Evolutionary conservation across 1,284 basidiomycete species (phyloP).

Genomic region (Porodaedalea pini): DNA sequence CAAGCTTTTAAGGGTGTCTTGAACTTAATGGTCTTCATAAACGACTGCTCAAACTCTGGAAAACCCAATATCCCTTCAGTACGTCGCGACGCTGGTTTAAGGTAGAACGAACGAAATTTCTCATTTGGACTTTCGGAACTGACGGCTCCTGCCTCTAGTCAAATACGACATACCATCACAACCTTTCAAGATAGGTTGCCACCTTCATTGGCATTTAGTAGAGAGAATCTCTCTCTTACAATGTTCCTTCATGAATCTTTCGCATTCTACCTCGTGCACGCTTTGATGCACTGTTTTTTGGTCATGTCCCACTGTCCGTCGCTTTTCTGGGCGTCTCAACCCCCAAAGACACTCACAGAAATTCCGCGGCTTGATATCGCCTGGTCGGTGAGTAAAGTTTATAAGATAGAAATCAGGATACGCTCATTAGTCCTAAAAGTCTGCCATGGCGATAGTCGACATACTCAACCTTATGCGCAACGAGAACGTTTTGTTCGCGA

Average conservation of each 20-base stretch:
- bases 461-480: neutral
- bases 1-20: constrained; percentile 9
- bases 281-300: constrained; percentile 7
- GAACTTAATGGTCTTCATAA: constrained; percentile 5
- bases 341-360: neutral
- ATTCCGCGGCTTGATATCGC: constrained; percentile 10
- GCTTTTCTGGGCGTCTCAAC: constrained; percentile 8
- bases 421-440: neutral
- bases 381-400: constrained; percentile 13
- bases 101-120: neutral
- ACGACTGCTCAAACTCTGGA: constrained; percentile 2
- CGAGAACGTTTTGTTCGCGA: neutral
- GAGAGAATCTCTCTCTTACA: constrained; percentile 2
- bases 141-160: neutral
- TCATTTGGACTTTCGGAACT: neutral
- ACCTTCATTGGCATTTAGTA: constrained; percentile 6
- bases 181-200: neutral
- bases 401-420: neutral
- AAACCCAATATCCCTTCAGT: constrained; percentile 10
- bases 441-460: constrained; percentile 9
- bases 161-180: neutral
- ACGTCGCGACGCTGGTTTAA: constrained; percentile 1
- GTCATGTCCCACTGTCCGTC: constrained; percentile 11
- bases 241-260: constrained; percentile 1
- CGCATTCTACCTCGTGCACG: constrained; percentile 11